A percentile compares a stretch with the other conserved stretches of the same genome.
These are phyloP conservation scores for Yamadazyma kitorensis DNA, from an alignment of 805 yeast genomes.

Conservation along the genomic window DNA sequence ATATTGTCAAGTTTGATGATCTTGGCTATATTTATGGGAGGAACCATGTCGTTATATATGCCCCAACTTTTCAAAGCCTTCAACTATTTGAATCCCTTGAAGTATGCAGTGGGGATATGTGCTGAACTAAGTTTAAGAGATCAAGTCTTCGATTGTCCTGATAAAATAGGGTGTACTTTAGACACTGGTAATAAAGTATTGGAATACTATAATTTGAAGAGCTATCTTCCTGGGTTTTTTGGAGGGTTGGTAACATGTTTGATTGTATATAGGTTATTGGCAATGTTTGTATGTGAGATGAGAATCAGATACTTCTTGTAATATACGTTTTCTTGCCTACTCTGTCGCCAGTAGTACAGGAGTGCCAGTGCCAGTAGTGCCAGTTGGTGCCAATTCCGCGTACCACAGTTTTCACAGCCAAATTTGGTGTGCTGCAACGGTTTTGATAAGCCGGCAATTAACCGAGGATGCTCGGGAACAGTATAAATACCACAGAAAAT, in stretches of 20 bases:
- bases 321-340: no score
- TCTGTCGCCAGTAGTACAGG: no score
- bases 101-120: conserved; percentile 62
- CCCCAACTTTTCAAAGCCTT: conserved; percentile 64
- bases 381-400: no score
- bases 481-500: not conserved
- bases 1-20: conserved; percentile 64
- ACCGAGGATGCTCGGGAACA: no score
- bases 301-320: conserved; percentile 24
- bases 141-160: conserved; percentile 49
- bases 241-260: conserved; percentile 38
- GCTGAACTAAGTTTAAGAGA: conserved; percentile 58
- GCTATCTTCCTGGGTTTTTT: conserved; percentile 24
- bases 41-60: conserved; percentile 77
- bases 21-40: conserved; percentile 80
- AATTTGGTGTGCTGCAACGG: no score
- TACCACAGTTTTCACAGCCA: no score
- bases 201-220: conserved; percentile 26
- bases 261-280: conserved; percentile 31
- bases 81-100: conserved; percentile 76
- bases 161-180: conserved; percentile 17
- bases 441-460: no score
- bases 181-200: conserved; percentile 32
- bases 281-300: conserved; percentile 20
- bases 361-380: no score